phyloP scores from a whole-genome alignment of 495 filamentous ascomycete species.

The Penicillium psychrofluorescens region DNA sequence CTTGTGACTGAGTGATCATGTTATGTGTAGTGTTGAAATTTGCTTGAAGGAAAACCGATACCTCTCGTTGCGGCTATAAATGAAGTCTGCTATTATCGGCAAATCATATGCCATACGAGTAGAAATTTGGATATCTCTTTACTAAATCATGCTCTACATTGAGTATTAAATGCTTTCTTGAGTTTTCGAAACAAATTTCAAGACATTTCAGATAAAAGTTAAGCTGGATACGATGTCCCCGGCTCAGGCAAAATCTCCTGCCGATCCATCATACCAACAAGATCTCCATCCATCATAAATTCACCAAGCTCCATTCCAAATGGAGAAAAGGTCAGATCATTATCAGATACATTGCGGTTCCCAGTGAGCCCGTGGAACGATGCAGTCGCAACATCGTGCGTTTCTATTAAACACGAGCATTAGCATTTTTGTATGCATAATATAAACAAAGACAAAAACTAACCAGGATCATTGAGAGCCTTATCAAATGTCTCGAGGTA shows the following conservation, averaged over 20 bases:
- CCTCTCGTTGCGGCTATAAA: too few species aligned
- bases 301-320: slow-evolving; percentile 34
- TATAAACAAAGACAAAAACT: slow-evolving; percentile 1
- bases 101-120: too few species aligned
- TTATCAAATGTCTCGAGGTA: slow-evolving; percentile 27
- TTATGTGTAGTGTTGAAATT: too few species aligned
- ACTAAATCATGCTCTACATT: too few species aligned
- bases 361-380: slow-evolving; percentile 5
- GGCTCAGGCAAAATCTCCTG: slow-evolving; percentile 1
- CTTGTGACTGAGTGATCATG: slow-evolving; percentile 4
- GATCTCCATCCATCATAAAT: slow-evolving; percentile 38
- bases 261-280: slow-evolving; percentile 15
- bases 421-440: background rate
- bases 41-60: too few species aligned
- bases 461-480: slow-evolving; percentile 19
- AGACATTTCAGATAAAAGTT: too few species aligned
- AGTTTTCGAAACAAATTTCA: too few species aligned
- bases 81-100: too few species aligned
- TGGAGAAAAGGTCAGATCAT: slow-evolving; percentile 16
- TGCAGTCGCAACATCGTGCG: background rate
- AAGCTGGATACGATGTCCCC: background rate
- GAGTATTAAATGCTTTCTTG: too few species aligned
- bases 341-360: background rate
- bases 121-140: too few species aligned
- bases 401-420: background rate